These are phyloP conservation scores for Centaurea solstitialis DNA, from an alignment of 129 eudicot species.

Conservation along the genomic window DNA sequence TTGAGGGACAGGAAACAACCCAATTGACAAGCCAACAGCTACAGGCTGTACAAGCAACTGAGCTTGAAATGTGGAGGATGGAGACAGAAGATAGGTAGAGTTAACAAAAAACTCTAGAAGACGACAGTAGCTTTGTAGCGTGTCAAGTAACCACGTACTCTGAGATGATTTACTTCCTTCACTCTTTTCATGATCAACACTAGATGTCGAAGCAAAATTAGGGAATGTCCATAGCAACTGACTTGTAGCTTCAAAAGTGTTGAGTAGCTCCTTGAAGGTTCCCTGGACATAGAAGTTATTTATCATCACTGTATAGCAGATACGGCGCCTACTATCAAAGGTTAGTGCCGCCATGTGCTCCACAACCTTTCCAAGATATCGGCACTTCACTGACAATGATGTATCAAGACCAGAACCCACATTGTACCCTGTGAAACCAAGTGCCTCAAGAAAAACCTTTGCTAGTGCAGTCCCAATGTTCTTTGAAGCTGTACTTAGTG, in stretches of 20 bases:
- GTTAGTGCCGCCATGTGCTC: constrained; percentile 80
- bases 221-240: constrained; percentile 92
- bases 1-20: constrained; percentile 95
- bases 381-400: constrained; percentile 75
- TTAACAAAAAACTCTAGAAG: constrained; percentile 85
- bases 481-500: constrained; percentile 84
- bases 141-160: constrained; percentile 78
- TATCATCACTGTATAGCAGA: constrained; percentile 73
- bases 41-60: constrained; percentile 98
- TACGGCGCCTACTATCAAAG: constrained; percentile 79
- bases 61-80: constrained; percentile 79
- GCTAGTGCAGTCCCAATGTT: constrained; percentile 87
- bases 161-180: constrained; percentile 61
- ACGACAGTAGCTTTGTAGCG: constrained; percentile 82
- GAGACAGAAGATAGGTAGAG: constrained; percentile 65
- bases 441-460: constrained; percentile 81
- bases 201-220: constrained; percentile 44
- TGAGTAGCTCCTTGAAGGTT: constrained; percentile 88
- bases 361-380: constrained; percentile 96
- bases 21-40: constrained; percentile 91
- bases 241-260: constrained; percentile 98
- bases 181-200: constrained; percentile 48
- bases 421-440: constrained; percentile 72
- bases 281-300: constrained; percentile 96
- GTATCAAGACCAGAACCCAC: constrained; percentile 47